Base-by-base conservation (phyloP, 169 alveolate genomes). In the Cryptosporidium viatorum region DNA sequence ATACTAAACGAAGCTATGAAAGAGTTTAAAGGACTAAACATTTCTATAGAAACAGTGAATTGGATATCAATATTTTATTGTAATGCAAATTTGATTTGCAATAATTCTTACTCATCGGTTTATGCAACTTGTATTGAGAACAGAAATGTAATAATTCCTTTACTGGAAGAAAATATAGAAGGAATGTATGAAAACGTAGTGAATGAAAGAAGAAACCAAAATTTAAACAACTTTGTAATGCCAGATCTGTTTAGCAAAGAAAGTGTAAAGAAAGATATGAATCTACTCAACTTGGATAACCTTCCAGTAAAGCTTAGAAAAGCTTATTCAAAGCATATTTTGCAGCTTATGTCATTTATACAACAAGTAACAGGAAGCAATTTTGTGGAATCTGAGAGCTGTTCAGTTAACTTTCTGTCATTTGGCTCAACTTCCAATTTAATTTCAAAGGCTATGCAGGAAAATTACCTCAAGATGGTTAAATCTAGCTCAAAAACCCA, bases 221-320 rank as follows among this genome's bases (percentile, higher is more conserved):
- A n/a, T 58, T 37, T 41, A 43, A 23, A 1, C 9, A 52, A 52
- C 16, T 73, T 23, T n/a, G 33, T 55, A 73, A 73, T 73, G 45
- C 86, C 86, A 9, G 55, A 16, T 31, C 23, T 73, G 33, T 73
- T 73, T 58, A 73, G 86, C 14, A 31, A 33, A n/a, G 86, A 73
- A 52, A 73, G 16, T 18, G 43, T 73, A 29, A 73, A 55, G 33
- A 71, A 52, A 9, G 65, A 73, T 31, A 31, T 58, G 55, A 21
- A 23, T 58, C 58, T 55, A 1, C 59, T 73, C 9, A 23, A 73
- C 18, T 7, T 73, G 21, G 86, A 58, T 0, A 73, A 73, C 45
- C 45, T 73, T 9, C 86, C 86, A 31, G 5, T 16, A 0, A 39
- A 21, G n/a, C 33, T 73, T n/a, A 52, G 70, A 58, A 35, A 18